A percentile compares a stretch with the other conserved stretches of the same genome.
Evolutionary conservation across 805 yeast genomes (phyloP).

Genomic region (Starmerella kuoi): DNA sequence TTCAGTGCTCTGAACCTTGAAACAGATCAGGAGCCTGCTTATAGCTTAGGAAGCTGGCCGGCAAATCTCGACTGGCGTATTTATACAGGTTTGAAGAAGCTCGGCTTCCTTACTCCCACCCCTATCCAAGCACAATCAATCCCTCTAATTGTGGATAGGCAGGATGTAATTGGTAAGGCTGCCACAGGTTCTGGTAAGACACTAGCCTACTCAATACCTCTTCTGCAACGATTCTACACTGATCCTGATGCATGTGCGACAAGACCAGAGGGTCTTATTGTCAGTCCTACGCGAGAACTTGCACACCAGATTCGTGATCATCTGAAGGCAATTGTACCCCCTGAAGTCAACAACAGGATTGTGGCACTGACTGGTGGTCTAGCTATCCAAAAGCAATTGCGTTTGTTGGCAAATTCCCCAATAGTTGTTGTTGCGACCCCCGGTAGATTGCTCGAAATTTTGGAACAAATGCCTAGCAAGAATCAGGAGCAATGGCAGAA

Average conservation of each 20-base stretch:
- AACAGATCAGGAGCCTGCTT: constrained; percentile 18
- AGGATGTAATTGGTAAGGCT: constrained; percentile 88
- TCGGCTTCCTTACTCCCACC: constrained; percentile 62
- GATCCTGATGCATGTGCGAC: constrained; percentile 14
- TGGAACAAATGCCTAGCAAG: constrained; percentile 36
- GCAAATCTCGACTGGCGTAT: constrained; percentile 32
- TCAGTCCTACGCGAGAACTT: constrained; percentile 92
- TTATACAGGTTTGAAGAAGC: constrained; percentile 46
- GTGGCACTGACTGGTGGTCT: constrained; percentile 88
- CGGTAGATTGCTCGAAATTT: constrained; percentile 69
- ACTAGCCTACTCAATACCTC: constrained; percentile 86
- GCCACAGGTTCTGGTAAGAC: constrained; percentile 98
- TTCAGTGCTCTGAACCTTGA: constrained; percentile 10
- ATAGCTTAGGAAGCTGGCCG: constrained; percentile 30
- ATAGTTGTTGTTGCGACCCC: constrained; percentile 87
- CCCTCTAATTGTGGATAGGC: constrained; percentile 59
- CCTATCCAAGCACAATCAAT: constrained; percentile 68
- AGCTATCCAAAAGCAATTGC: constrained; percentile 83
- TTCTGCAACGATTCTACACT: constrained; percentile 48
- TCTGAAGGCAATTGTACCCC: constrained; percentile 33
- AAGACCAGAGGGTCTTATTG: constrained; percentile 46
- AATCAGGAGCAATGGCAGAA: constrained; percentile 34
- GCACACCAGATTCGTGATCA: constrained; percentile 89
- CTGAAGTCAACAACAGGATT: constrained; percentile 29
- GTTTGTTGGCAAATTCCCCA: constrained; percentile 58